Evolutionary conservation across 2,329 filamentous ascomycete genomes (phyloP).

Genomic region (Claviceps arundinis): DNA sequence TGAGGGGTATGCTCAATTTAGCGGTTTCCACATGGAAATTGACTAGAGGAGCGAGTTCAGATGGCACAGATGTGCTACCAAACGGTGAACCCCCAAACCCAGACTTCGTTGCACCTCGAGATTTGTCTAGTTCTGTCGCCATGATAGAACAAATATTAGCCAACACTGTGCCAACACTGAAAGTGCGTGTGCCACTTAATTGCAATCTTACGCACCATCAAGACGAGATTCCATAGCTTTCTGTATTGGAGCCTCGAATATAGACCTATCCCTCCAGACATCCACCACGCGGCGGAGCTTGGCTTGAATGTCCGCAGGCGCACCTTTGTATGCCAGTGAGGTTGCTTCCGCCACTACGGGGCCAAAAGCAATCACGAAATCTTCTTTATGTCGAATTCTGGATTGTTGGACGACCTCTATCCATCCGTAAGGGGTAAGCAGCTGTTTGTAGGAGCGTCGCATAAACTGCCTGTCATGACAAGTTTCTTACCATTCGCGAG

Average conservation of each 20-base stretch:
- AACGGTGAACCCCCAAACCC: conserved; percentile 42
- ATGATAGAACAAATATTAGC: not conserved
- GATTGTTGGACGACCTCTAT: conserved; percentile 92
- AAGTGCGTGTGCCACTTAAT: not conserved
- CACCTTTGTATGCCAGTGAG: conserved; percentile 78
- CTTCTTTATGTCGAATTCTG: conserved; percentile 80
- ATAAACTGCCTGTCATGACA: not conserved
- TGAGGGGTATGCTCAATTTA: conserved; percentile 58
- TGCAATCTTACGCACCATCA: conserved; percentile 43
- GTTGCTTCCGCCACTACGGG: conserved; percentile 88
- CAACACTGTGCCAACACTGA: too few relatives aligned
- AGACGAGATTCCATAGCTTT: conserved; percentile 67
- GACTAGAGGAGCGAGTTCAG: conserved; percentile 65
- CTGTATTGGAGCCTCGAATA: conserved; percentile 74
- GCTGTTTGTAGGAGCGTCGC: not conserved
- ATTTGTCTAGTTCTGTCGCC: conserved; percentile 47
- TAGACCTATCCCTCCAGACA: conserved; percentile 77
- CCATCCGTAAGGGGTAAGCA: not conserved
- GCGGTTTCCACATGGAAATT: conserved; percentile 59
- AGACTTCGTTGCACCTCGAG: conserved; percentile 37
- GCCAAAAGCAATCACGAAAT: conserved; percentile 85
- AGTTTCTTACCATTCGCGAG: conserved; percentile 69
- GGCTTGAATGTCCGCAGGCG: conserved; percentile 70
- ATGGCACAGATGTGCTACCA: conserved; percentile 51
- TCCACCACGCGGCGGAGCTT: conserved; percentile 85